These are phyloP conservation scores for Penicillium polonicum DNA, from an alignment of 2,329 filamentous ascomycete species.

Conservation along the genomic window DNA sequence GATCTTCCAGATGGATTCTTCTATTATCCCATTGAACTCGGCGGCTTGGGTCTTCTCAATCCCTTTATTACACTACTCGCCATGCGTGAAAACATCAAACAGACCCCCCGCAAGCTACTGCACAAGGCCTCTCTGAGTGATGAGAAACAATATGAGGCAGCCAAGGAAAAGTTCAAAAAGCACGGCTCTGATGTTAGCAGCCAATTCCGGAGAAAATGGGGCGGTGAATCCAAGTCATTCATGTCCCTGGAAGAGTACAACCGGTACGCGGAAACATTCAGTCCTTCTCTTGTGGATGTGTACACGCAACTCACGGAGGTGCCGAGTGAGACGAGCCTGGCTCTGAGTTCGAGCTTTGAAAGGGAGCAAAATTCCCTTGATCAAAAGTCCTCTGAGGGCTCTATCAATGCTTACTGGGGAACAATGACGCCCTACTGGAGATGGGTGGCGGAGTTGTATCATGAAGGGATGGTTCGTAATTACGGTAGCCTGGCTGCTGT, in stretches of 20 bases:
- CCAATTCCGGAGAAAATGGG: constrained; percentile 1
- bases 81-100: constrained; percentile 46
- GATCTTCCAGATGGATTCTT: constrained; percentile 53
- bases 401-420: constrained; percentile 29
- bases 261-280: constrained; percentile 37
- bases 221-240: constrained; percentile 27
- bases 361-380: constrained; percentile 21
- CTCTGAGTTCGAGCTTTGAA: constrained; percentile 29
- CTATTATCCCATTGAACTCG: constrained; percentile 53
- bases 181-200: constrained; percentile 19
- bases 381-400: not conserved
- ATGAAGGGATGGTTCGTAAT: constrained; percentile 40
- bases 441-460: constrained; percentile 44
- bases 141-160: constrained; percentile 56
- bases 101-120: constrained; percentile 35
- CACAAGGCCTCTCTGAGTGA: constrained; percentile 41
- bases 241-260: constrained; percentile 44
- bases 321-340: constrained; percentile 34
- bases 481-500: constrained; percentile 45
- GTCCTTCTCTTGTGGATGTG: constrained; percentile 27
- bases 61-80: constrained; percentile 51
- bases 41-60: constrained; percentile 52
- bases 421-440: constrained; percentile 46
- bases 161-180: constrained; percentile 35
- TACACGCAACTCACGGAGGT: constrained; percentile 35